These are phyloP conservation scores for Trichoderma sp. DNA, from an alignment of 2,329 filamentous ascomycete species.

Conservation along the genomic window DNA sequence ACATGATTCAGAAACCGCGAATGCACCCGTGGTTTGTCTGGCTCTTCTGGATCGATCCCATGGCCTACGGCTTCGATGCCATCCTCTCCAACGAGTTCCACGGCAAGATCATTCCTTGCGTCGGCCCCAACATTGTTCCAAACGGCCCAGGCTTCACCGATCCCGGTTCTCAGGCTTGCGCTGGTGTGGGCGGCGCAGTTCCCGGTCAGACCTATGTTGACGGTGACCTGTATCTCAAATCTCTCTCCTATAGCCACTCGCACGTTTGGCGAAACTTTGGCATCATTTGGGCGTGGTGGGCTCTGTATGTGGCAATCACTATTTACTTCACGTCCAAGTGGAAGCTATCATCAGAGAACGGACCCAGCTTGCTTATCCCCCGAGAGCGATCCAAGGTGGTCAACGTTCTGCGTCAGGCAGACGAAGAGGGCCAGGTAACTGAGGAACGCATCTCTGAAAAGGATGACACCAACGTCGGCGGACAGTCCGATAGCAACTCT, in stretches of 20 bases:
- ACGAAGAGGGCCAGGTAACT: constrained; percentile 47
- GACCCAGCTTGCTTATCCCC: constrained; percentile 57
- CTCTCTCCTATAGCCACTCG: constrained; percentile 49
- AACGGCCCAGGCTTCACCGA: constrained; percentile 47
- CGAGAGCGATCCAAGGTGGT: constrained; percentile 51
- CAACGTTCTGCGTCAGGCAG: constrained; percentile 31
- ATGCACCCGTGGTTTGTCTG: constrained; percentile 64
- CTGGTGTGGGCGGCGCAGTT: constrained; percentile 55
- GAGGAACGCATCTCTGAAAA: constrained; percentile 41
- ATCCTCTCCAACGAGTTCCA: constrained; percentile 71
- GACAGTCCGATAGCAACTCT: constrained; percentile 2
- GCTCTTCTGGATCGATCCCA: constrained; percentile 63
- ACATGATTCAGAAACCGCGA: constrained; percentile 57
- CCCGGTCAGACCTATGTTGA: constrained; percentile 47
- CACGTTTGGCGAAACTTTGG: constrained; percentile 61
- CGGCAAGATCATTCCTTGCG: constrained; percentile 49
- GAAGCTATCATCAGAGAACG: constrained; percentile 50
- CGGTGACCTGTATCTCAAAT: constrained; percentile 57
- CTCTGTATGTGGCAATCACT: constrained; percentile 55
- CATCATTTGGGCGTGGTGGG: constrained; percentile 62
- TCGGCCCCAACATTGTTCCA: constrained; percentile 47
- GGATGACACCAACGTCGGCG: constrained; percentile 10
- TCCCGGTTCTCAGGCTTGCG: constrained; percentile 47
- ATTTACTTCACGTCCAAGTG: constrained; percentile 56
- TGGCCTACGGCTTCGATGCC: constrained; percentile 67